Percentiles rank a stretch among this genome's conserved stretches.
phyloP scores from a whole-genome alignment of 208 protist genomes.

The Trypanosoma avium region DNA sequence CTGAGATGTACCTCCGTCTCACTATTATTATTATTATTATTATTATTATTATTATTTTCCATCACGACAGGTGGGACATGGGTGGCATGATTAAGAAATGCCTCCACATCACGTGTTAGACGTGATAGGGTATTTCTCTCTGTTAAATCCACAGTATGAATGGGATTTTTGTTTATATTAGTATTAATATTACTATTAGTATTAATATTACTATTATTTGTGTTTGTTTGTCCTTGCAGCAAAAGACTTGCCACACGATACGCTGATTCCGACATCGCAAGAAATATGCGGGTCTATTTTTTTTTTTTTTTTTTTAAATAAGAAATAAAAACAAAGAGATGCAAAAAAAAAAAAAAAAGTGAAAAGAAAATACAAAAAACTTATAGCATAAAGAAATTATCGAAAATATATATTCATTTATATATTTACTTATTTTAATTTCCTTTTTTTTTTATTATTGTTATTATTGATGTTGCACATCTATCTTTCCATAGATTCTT shows the following conservation, averaged over 20 bases:
- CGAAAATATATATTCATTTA: no score
- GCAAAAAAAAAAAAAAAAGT: neutral
- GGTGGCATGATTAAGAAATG: slow-evolving; percentile 50
- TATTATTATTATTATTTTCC: slow-evolving; percentile 26
- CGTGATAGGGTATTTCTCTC: slow-evolving; percentile 36
- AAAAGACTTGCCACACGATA: slow-evolving; percentile 33
- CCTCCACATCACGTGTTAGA: slow-evolving; percentile 50
- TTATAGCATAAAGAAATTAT: no score
- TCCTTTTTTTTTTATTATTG: no score
- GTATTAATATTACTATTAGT: no score
- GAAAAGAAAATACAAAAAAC: no score
- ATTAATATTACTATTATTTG: neutral
- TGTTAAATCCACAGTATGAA: no score
- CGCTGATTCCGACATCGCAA: slow-evolving; percentile 30
- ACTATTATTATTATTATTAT: neutral
- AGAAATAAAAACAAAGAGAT: neutral
- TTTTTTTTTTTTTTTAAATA: no score
- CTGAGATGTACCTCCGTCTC: slow-evolving; percentile 58
- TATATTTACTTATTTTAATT: no score
- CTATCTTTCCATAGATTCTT: no score
- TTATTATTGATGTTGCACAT: no score
- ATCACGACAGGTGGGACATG: slow-evolving; percentile 53
- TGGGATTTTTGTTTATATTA: no score
- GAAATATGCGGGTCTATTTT: no score
- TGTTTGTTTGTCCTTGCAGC: neutral